Percentiles rank a stretch among this genome's conserved stretches.
Conservation (phyloP, 495 filamentous ascomycete species). For the Aspergillus funiculosus region DNA sequence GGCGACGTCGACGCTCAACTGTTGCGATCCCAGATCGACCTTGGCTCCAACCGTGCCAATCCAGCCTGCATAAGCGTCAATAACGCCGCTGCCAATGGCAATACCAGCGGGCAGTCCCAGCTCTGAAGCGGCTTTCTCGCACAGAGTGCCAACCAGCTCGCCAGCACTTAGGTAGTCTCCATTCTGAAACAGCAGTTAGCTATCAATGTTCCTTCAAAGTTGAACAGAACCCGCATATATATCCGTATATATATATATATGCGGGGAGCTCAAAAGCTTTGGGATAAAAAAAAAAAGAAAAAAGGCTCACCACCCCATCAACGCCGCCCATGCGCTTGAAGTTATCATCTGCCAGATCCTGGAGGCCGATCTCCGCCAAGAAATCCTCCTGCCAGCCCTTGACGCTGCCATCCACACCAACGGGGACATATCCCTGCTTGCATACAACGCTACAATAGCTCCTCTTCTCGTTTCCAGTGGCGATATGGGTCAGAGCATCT, state of each 20-base stretch:
- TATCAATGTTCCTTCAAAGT: slow-evolving; percentile 4
- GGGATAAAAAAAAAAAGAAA: slow-evolving; percentile 21
- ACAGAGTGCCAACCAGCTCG: slow-evolving; percentile 78
- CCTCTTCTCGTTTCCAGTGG: slow-evolving; percentile 86
- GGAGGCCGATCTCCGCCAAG: slow-evolving; percentile 71
- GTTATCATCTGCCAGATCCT: slow-evolving; percentile 73
- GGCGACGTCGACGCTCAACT: slow-evolving; percentile 52
- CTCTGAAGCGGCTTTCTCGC: slow-evolving; percentile 73
- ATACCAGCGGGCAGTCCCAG: slow-evolving; percentile 84
- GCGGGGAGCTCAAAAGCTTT: no score
- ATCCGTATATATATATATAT: no score
- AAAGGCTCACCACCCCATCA: slow-evolving; percentile 77
- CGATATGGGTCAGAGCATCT: slow-evolving; percentile 91
- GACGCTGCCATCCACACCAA: slow-evolving; percentile 92
- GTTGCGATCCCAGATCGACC: slow-evolving; percentile 59
- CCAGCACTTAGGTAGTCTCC: slow-evolving; percentile 85
- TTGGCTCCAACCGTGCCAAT: slow-evolving; percentile 97
- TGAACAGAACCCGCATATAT: slow-evolving; percentile 7
- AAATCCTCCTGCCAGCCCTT: slow-evolving; percentile 99
- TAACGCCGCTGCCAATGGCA: slow-evolving; percentile 90
- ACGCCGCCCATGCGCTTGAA: slow-evolving; percentile 92
- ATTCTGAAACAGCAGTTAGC: slow-evolving; percentile 54
- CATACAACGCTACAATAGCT: slow-evolving; percentile 93
- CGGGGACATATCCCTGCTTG: slow-evolving; percentile 92
- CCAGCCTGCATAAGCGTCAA: slow-evolving; percentile 98